Percentiles rank a stretch among this genome's conserved stretches.
phyloP scores from a whole-genome alignment of 768 basidiomycete species.

The Sporobolomyces roseus region DNA sequence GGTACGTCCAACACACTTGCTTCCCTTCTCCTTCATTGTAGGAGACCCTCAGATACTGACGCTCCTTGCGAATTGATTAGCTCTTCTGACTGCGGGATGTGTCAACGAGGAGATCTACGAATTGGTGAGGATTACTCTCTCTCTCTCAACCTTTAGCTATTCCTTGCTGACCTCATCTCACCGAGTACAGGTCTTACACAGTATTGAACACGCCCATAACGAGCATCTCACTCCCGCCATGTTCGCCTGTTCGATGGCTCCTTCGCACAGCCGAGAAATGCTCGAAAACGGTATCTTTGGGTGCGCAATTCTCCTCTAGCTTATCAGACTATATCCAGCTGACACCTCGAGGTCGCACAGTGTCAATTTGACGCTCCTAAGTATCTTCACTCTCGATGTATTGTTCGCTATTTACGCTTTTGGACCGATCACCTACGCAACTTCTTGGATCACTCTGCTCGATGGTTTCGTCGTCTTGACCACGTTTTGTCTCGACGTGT shows the following conservation, averaged over 20 bases:
- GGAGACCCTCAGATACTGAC: neutral
- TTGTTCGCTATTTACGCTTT: slow-evolving; percentile 34
- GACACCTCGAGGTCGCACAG: neutral
- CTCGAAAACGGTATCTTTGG: slow-evolving; percentile 29
- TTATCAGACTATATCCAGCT: neutral
- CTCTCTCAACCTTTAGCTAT: neutral
- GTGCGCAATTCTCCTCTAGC: neutral
- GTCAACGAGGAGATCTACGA: slow-evolving; percentile 32
- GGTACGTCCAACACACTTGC: neutral
- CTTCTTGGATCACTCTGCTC: slow-evolving; percentile 17
- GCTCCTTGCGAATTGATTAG: neutral
- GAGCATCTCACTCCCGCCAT: slow-evolving; percentile 8
- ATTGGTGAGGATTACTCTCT: neutral
- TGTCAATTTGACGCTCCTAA: slow-evolving; percentile 32
- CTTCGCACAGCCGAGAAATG: slow-evolving; percentile 9
- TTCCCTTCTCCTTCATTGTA: neutral
- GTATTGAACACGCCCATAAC: neutral
- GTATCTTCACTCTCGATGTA: slow-evolving; percentile 34
- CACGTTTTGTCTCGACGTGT: slow-evolving; percentile 32
- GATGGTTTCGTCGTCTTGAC: slow-evolving; percentile 37
- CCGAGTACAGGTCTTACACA: slow-evolving; percentile 3
- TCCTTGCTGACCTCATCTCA: neutral
- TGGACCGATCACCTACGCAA: slow-evolving; percentile 30
- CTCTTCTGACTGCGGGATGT: slow-evolving; percentile 33
- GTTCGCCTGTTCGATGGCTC: slow-evolving; percentile 25